Evolutionary conservation across 2,329 filamentous ascomycete species (phyloP), one percentile per base, ranked within the genome.

Genomic region (Colletotrichum sp.): DNA sequence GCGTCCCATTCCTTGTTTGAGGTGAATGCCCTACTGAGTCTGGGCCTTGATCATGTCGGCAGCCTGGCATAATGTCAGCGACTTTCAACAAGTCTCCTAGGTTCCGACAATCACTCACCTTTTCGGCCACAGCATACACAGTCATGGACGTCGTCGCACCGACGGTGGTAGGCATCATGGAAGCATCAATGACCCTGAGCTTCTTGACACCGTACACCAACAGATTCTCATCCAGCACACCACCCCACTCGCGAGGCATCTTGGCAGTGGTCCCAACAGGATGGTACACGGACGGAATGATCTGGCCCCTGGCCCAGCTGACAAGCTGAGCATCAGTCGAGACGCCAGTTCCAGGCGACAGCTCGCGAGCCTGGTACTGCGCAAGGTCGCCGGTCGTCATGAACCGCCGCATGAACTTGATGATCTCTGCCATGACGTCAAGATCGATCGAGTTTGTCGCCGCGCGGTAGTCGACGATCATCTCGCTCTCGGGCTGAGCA

Each of bases 261-360:
- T 80, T 83, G 27, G 81, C 78, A 5, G 78, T 77, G 4, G 81
- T 83, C 12, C 80, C 80, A 6, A 79, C 74, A 10, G 81, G 81
- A 60, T 83, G 81, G 68, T 75, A 81, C 4, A 80, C 77, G 28
- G 79, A 79, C 4, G 81, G 80, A 28, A 80, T 80, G 34, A 80
- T 77, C 48, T 78, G 71, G 0, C 72, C 71, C 64, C 66, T 77
- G 8, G 77, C 77, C 79, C 79, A 81, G 52, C 71, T 74, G 10
- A 77, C 71, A 16, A 82, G 76, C 48, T 79, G 67, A 25, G 76
- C 79, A 36, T 78, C 78, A 3, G 75, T 78, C 22, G 70, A 67
- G 3, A 78, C 78, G 15, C 76, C 65, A n/a, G 71, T 60, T 2
- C 80, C 80, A 2, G 81, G 81, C 27, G 67, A 67, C 6, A 71